Evolutionary conservation across 2,329 filamentous ascomycete genomes (phyloP), one percentile per base, ranked within the genome.

Genomic region (Neonectria ditissima): DNA sequence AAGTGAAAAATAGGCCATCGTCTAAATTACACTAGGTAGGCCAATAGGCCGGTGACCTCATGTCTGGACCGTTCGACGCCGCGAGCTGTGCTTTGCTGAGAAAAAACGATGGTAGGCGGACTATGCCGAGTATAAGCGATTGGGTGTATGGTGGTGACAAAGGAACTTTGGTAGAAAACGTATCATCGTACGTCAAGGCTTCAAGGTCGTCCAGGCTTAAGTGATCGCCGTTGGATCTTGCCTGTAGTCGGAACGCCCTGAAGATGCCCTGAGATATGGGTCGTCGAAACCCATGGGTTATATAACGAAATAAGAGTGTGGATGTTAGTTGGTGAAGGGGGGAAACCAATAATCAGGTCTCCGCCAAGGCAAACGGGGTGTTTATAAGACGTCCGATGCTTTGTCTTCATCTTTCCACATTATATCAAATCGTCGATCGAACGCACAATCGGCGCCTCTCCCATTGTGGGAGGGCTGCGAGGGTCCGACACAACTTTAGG

Each of bases 401-500:
- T 39, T 13, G n/a, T 32, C 24, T 54, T 9, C 51, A 14, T 13
- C 8, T 14, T 37, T 44, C 41, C 54, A 64, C 55, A 57, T 82
- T 84, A 94, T 78, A 94, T 81, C 55, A 93, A 82, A 73, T 94
- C 91, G 75, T 92, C 90, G 72, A 95, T 95, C 62, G 90, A 94
- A 60, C 92, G 84, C 55, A 89, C 88, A 65, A 95, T 94, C 3
- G 92, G 91, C 62, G 88, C 89, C 75, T 91, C 90, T 41, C 92
- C 91, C 72, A 87, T 88, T 13, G 90, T 92, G 0, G 91, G 90
- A 16, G 92, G 92, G 75, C 91, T 94, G 70, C 92, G 82, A 14
- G 92, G 92, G 74, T 94, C 91, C 14, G 82, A 83, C 11, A 82
- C 78, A 65, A 86, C 83, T 3, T 80, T 71, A 11, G 85, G 86